These are phyloP conservation scores for Pinguiococcus pyrenoidosus DNA, from an alignment of 108 stramenopile genomes.

Conservation along the genomic window DNA sequence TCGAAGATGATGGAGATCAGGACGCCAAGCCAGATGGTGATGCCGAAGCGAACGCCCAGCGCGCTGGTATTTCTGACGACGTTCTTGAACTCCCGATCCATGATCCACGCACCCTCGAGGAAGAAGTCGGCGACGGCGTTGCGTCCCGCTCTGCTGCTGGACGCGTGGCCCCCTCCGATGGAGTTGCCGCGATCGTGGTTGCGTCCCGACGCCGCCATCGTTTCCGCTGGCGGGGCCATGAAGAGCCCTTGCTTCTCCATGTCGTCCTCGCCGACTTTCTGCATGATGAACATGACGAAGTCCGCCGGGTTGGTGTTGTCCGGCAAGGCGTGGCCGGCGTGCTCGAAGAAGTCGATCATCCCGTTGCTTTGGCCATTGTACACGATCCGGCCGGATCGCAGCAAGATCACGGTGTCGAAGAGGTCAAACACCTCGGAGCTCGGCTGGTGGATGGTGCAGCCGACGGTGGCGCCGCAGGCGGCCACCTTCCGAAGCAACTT, in stretches of 20 bases:
- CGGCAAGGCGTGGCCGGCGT: slow-evolving; percentile 4
- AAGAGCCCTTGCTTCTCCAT: not conserved
- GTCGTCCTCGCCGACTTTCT: not conserved
- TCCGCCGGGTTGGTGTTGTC: no score
- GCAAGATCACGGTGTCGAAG: slow-evolving; percentile 25
- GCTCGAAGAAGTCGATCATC: slow-evolving; percentile 7
- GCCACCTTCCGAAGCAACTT: slow-evolving; percentile 49
- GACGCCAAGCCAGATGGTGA: slow-evolving; percentile 8
- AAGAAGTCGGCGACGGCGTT: no score
- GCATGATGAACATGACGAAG: not conserved
- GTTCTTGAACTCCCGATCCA: slow-evolving; percentile 9
- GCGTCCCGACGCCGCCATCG: not conserved
- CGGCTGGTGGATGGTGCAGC: slow-evolving; percentile 42
- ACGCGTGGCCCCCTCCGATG: no score
- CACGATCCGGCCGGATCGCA: slow-evolving; percentile 8
- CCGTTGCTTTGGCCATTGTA: slow-evolving; percentile 5
- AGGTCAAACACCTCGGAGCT: slow-evolving; percentile 17
- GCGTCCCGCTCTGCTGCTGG: no score
- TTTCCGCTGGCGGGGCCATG: not conserved
- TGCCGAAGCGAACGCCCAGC: slow-evolving; percentile 15
- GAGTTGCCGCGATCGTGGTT: no score
- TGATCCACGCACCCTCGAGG: not conserved
- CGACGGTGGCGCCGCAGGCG: slow-evolving; percentile 24
- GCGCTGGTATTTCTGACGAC: slow-evolving; percentile 6
- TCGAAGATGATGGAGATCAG: slow-evolving; percentile 13